Conservation (phyloP, 176 grass and related monocot species). For the Oryza meyeriana region DNA sequence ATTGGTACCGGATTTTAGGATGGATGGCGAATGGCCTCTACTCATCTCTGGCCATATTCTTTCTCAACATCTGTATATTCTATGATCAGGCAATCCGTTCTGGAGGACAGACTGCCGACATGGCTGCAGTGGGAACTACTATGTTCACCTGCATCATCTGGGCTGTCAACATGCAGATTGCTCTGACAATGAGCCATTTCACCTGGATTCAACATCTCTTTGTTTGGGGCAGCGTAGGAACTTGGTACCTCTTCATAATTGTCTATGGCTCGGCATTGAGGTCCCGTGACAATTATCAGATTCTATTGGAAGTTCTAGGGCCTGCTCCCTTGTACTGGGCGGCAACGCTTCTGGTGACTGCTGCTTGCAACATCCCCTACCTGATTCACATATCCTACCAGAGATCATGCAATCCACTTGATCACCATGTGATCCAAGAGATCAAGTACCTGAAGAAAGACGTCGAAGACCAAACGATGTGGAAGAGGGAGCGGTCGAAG, state of each 20-base stretch:
- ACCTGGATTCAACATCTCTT: slow-evolving; percentile 97
- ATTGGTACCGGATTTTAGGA: slow-evolving; percentile 93
- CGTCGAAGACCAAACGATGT: slow-evolving; percentile 79
- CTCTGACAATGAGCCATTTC: slow-evolving; percentile 98
- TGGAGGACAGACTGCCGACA: slow-evolving; percentile 84
- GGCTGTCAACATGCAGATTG: slow-evolving; percentile 96
- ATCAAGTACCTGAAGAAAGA: slow-evolving; percentile 88
- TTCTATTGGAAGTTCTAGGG: slow-evolving; percentile 74
- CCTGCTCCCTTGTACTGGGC: slow-evolving; percentile 84
- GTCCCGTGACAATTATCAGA: slow-evolving; percentile 62
- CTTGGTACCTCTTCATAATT: slow-evolving; percentile 95
- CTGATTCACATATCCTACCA: slow-evolving; percentile 91
- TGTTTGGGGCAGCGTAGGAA: slow-evolving; percentile 86
- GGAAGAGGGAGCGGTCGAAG: slow-evolving; percentile 88
- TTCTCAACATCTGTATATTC: slow-evolving; percentile 89
- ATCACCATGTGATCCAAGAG: slow-evolving; percentile 98
- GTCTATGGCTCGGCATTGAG: slow-evolving; percentile 64
- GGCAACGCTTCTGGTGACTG: slow-evolving; percentile 65
- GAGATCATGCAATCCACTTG: slow-evolving; percentile 74
- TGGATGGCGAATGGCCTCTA: slow-evolving; percentile 99
- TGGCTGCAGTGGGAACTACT: slow-evolving; percentile 84
- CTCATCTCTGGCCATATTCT: slow-evolving; percentile 85
- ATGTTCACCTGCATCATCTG: slow-evolving; percentile 99
- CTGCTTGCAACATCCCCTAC: slow-evolving; percentile 86
- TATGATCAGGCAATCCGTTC: slow-evolving; percentile 61